phyloP scores from a whole-genome alignment of 371 early-diverging fungal genomes.

The Mucor circinelloides region DNA sequence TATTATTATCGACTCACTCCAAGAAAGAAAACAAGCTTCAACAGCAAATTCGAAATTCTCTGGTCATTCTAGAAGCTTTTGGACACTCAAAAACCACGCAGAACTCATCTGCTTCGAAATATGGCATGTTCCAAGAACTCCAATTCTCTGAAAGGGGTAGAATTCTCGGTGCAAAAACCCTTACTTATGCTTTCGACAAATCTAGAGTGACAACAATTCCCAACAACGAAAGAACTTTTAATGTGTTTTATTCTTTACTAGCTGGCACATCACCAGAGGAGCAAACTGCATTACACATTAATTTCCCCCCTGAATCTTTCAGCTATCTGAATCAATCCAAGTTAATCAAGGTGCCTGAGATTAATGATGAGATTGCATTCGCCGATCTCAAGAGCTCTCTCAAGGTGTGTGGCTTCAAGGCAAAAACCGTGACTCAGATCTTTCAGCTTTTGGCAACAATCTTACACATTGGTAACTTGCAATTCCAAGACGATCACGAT shows the following conservation, averaged over 20 bases:
- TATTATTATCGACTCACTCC: constrained; percentile 56
- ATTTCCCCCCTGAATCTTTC: constrained; percentile 53
- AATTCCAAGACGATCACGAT: constrained; percentile 62
- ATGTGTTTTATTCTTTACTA: constrained; percentile 83
- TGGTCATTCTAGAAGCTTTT: constrained; percentile 67
- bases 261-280: constrained; percentile 62
- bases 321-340: constrained; percentile 51
- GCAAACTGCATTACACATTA: constrained; percentile 58
- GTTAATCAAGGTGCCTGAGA: constrained; percentile 37
- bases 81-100: constrained; percentile 63
- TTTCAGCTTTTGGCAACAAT: constrained; percentile 72
- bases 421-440: constrained; percentile 68
- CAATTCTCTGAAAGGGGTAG: constrained; percentile 80
- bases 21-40: constrained; percentile 65
- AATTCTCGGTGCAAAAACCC: constrained; percentile 78
- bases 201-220: constrained; percentile 61
- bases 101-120: constrained; percentile 70
- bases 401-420: constrained; percentile 72
- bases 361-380: constrained; percentile 39
- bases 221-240: constrained; percentile 76
- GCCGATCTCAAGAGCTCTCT: constrained; percentile 71
- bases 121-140: constrained; percentile 79
- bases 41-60: constrained; percentile 55
- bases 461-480: constrained; percentile 71
- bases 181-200: constrained; percentile 84